phyloP scores from a whole-genome alignment of 371 early-diverging fungal species.

The Mucor racemosus region DNA sequence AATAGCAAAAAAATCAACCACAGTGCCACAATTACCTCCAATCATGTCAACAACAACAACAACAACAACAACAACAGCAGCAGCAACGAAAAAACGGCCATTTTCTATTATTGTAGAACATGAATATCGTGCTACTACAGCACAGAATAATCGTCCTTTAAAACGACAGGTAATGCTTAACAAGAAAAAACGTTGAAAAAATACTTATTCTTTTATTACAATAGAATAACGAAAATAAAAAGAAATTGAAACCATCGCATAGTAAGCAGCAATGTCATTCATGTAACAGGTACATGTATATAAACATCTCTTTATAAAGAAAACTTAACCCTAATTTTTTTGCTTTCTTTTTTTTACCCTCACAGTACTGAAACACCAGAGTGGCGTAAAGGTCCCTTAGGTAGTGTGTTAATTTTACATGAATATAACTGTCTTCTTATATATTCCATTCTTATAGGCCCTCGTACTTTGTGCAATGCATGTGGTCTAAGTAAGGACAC shows the following conservation, averaged over 20 bases:
- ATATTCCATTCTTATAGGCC: conserved; percentile 23
- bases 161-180: conserved; percentile 16
- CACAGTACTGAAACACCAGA: conserved; percentile 42
- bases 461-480: conserved; percentile 45
- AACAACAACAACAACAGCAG: conserved; percentile 8
- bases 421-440: not conserved
- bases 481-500: conserved; percentile 37
- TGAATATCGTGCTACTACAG: conserved; percentile 4
- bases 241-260: not conserved
- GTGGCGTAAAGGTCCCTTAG: conserved; percentile 44
- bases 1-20: not conserved
- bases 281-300: conserved; percentile 29
- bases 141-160: conserved; percentile 10
- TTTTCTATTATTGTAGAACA: not conserved
- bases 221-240: not conserved
- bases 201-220: not conserved
- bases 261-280: conserved; percentile 30
- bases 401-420: conserved; percentile 14
- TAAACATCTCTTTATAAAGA: not conserved
- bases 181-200: not conserved
- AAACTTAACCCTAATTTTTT: not conserved
- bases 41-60: not conserved
- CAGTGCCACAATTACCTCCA: not conserved
- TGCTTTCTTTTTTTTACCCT: not conserved
- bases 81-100: too few relatives aligned